Conservation (phyloP, 306 rosid species). For the Cyamopsis tetragonoloba region DNA sequence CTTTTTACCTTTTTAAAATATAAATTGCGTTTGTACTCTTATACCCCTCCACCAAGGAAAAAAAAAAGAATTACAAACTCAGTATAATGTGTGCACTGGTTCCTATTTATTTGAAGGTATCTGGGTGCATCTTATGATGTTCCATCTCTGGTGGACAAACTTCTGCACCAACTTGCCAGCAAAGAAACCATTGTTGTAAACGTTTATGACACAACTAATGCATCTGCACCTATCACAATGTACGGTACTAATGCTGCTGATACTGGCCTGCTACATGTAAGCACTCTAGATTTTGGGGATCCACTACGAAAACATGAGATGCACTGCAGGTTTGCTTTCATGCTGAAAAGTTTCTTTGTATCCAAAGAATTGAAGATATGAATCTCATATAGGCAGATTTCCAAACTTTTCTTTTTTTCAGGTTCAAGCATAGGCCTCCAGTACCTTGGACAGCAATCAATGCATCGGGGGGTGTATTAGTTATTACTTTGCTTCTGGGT, state of each 20-base stretch:
- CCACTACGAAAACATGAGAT: conserved; percentile 94
- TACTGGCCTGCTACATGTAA: conserved; percentile 66
- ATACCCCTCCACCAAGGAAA: neutral
- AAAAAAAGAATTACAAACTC: conserved; percentile 5
- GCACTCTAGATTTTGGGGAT: conserved; percentile 89
- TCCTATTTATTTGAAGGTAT: conserved; percentile 49
- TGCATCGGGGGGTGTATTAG: conserved; percentile 60
- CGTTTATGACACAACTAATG: conserved; percentile 87
- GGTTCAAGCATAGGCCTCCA: conserved; percentile 79
- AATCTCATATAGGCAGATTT: neutral
- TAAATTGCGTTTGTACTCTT: neutral
- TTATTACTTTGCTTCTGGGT: conserved; percentile 78
- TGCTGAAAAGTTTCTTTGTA: conserved; percentile 3
- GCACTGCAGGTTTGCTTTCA: conserved; percentile 85
- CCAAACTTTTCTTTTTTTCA: conserved; percentile 26
- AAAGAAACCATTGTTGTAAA: conserved; percentile 93
- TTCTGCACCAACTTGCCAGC: conserved; percentile 97
- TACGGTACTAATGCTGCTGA: conserved; percentile 76
- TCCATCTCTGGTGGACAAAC: conserved; percentile 95
- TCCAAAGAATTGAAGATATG: conserved; percentile 16
- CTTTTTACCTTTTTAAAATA: neutral
- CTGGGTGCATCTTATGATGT: conserved; percentile 95
- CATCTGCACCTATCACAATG: conserved; percentile 72
- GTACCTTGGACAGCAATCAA: conserved; percentile 74
- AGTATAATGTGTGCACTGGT: conserved; percentile 23